Conservation (phyloP, 305 asterid species). For the Ilex paraguariensis region DNA sequence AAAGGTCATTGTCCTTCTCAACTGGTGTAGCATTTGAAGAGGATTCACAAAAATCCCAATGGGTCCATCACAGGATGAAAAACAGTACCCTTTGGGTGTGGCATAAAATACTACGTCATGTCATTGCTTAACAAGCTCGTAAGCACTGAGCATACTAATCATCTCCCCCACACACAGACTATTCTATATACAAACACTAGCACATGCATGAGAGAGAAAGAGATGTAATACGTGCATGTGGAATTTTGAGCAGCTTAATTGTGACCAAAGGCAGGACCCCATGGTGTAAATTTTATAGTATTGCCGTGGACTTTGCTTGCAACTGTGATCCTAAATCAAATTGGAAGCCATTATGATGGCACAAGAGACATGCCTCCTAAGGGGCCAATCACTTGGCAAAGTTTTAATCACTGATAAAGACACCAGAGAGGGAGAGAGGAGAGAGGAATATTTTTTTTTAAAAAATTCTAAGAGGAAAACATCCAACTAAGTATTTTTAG, state of each 20-base stretch:
- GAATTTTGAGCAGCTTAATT: not conserved
- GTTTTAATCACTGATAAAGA: not conserved
- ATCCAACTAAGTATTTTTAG: too few species aligned
- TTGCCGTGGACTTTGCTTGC: not conserved
- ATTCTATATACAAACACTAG: not conserved
- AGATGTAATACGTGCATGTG: too few species aligned
- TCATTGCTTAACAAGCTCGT: not conserved
- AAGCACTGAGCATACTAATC: conserved; percentile 1
- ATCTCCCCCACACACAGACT: not conserved
- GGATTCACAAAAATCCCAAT: too few species aligned
- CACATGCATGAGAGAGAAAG: not conserved
- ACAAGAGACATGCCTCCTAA: not conserved
- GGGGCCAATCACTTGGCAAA: not conserved
- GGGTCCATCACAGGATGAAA: not conserved
- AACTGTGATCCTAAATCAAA: not conserved
- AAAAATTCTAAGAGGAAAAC: too few species aligned
- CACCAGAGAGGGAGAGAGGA: too few species aligned
- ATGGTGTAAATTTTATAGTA: too few species aligned
- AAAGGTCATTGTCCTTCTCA: too few species aligned
- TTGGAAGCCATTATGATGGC: not conserved
- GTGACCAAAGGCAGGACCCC: not conserved
- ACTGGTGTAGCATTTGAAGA: too few species aligned
- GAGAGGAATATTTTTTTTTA: too few species aligned
- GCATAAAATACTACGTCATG: too few species aligned
- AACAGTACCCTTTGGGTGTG: not conserved